Evolutionary conservation across 1,139 yeast species (phyloP), one percentile per base, ranked within the genome.

Genomic region (Kodamaea derodonti): DNA sequence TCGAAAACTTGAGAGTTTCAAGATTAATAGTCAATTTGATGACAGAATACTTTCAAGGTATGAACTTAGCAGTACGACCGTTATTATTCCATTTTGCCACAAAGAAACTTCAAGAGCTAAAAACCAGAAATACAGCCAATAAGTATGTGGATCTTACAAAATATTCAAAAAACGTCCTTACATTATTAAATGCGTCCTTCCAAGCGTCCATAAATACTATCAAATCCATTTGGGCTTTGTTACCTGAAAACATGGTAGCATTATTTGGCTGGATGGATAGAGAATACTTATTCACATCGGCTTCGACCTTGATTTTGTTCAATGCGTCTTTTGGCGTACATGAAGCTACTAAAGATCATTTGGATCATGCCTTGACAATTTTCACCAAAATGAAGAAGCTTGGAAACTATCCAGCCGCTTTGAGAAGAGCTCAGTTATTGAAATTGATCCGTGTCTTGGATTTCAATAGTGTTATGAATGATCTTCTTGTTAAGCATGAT

Each of bases 231-330:
- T 81, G 90, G 85, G 79, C 83, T 0, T 62, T 85, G 32, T 62
- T 81, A 48, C 83, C 84, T 0, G 83, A 80, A 38, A 81, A 82
- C 44, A 80, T 83, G 84, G 82, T 84, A 20, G 92, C 95, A 0
- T 59, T 84, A 27, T 85, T 84, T 62, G 95, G 95, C 1, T 85
- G 88, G 69, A 83, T 85, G 87, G 95, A 86, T 53, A 65, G 95
- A 48, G 95, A 86, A 51, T 85, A 85, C 54, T 62, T 84, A 20
- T 85, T 84, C 54, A 83, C 92, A 0, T 78, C 95, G 0, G 82
- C 94, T 1, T 84, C 88, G 4, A 85, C 95, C 0, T 62, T 85
- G 35, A 76, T 84, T 11, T 61, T 85, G 24, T 84, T 83, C 53
- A 84, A 81, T 52, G 83, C 88, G 1, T 84, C 95, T 0, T 85